Evolutionary conservation across 2,329 filamentous ascomycete genomes (phyloP), one percentile per base, ranked within the genome.

Genomic region (Ascochyta koolunga): DNA sequence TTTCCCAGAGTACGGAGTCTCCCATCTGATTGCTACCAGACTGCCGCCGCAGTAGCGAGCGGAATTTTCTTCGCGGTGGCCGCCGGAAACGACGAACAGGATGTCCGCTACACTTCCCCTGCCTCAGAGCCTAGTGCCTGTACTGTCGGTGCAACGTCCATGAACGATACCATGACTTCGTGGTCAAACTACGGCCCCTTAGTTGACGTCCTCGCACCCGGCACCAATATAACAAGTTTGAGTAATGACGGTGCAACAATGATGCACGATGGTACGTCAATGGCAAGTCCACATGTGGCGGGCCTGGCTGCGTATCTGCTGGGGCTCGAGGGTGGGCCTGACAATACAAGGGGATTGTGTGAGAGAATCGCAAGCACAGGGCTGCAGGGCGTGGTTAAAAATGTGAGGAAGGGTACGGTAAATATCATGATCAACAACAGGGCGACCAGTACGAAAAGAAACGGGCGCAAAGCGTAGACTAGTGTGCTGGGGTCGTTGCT

Each of bases 261-360:
- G 46, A 78, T 71, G 42, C 79, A 86, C 60, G 81, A 79, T 11
- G 86, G 86, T 15, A 89, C 86, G 6, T 84, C 80, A 32, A 88
- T 88, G 86, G 86, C 88, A 29, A 82, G 82, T n/a, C 88, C 88
- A 5, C 87, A 90, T 69, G 79, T 90, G 47, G 82, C 84, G 31
- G 88, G 88, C 46, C 78, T 90, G 10, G 86, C 83, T 21, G 87
- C 87, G 29, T 90, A 90, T 74, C 77, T 90, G 38, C 84, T 90
- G 76, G 71, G 73, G 10, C 70, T 81, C 31, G 75, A 81, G 55
- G 64, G 67, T 15, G 48, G 68, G n/a, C 22, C 3, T 6, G 22
- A 8, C 22, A 63, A 54, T 36, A 71, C 71, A 0, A 60, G 71
- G 24, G 76, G 71, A 1, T 75, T 85, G 6, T 80, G 78, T 66